Base-by-base conservation (phyloP, 2,329 filamentous ascomycete genomes). In the Ceratocystis cacaofunesta region DNA sequence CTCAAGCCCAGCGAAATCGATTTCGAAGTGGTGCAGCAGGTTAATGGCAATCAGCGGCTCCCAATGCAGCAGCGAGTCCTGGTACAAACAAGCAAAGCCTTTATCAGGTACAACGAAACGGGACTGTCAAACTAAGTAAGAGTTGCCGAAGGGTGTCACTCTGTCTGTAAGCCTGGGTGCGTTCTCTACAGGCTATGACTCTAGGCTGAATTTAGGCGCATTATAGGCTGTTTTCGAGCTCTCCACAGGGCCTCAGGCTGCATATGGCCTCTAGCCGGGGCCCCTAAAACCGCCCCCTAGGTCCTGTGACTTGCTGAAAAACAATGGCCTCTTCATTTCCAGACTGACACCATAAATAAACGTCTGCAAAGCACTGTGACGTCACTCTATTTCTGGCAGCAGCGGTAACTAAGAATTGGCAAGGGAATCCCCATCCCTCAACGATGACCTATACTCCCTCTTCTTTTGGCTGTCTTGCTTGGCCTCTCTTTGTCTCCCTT, bases 51-150 rank as follows among this genome's bases (percentile, higher is more conserved):
- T 28, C 30, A 46, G 36, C 19, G 17, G 3, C 48, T 65, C 17
- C 52, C 63, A 10, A 15, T n/a, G 46, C 28, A 65, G n/a, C 22
- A 65, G 32, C 63, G 63, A 12, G 52, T 61, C 15, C 55, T 65
- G 4, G 36, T 61, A 28, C 63, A 50, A 28, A 64, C 62, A 25
- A 64, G 62, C 62, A 52, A 55, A 52, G 62, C 62, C 36, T 64
- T 64, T 30, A 44, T 43, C 12, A 32, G 28, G 41, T 62, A 62
- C 36, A 5, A 43, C 36, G 15, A 43, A 25, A 36, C 32, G 22
- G 19, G 48, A 10, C 48, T 52, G 48, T 52, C 48, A 25, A 52
- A 52, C 22, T 52, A 52, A 25, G 48, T 12, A 22, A n/a, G 46
- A n/a, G 46, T 22, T 22, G 19, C 19, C 19, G 46, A 48, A 48